Conservation (phyloP, 169 alveolate genomes). For the Plasmodium coatneyi region DNA sequence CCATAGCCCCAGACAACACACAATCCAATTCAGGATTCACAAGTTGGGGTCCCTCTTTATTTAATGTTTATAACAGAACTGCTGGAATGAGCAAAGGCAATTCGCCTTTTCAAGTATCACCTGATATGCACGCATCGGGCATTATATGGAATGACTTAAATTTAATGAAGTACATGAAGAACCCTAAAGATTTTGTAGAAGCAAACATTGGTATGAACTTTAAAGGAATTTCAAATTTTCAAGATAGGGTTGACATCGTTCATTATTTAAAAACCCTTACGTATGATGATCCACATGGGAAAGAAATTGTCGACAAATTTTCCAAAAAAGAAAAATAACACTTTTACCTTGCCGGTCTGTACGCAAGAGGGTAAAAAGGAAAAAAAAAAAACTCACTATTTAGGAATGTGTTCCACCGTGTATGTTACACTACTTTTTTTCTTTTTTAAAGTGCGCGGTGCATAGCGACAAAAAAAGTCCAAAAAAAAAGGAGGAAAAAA, state of each 20-base stretch:
- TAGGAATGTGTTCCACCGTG: no score
- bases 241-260: constrained; percentile 86
- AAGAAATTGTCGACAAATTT: constrained; percentile 76
- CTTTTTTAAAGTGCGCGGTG: no score
- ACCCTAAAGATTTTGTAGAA: constrained; percentile 83
- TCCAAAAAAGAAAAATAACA: constrained; percentile 19
- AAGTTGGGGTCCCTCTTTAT: constrained; percentile 87
- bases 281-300: constrained; percentile 83
- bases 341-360: not conserved
- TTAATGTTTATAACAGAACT: constrained; percentile 86
- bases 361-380: not conserved
- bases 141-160: constrained; percentile 88
- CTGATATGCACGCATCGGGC: constrained; percentile 80
- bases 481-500: no score
- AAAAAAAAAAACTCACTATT: not conserved
- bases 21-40: constrained; percentile 84
- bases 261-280: constrained; percentile 84
- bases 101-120: constrained; percentile 80
- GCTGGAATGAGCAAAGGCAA: constrained; percentile 84
- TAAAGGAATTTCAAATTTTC: constrained; percentile 84
- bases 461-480: no score
- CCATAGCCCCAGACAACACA: constrained; percentile 87
- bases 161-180: constrained; percentile 86
- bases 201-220: constrained; percentile 85
- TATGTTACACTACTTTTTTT: no score